These are phyloP conservation scores for Diplogelasinospora grovesii DNA, from an alignment of 495 filamentous ascomycete species.

Conservation along the genomic window DNA sequence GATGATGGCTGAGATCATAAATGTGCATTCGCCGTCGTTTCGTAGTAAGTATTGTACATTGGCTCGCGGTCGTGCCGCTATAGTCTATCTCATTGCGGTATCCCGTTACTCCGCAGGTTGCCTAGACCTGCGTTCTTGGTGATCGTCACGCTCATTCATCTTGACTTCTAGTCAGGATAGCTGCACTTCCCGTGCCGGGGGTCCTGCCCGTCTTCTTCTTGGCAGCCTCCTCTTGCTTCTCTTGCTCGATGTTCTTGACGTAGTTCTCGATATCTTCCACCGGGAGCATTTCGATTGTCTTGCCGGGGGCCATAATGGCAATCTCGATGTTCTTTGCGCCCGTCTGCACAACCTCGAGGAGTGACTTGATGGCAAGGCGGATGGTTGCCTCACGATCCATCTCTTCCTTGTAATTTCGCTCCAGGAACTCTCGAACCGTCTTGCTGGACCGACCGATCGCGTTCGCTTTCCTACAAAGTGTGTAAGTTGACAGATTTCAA, in stretches of 20 bases:
- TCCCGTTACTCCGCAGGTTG: too few relatives aligned
- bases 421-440: constrained; percentile 95
- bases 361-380: constrained; percentile 92
- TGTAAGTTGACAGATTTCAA: too few relatives aligned
- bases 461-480: constrained; percentile 81
- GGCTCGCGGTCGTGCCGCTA: neutral
- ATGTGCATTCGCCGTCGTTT: too few relatives aligned
- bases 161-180: constrained; percentile 66
- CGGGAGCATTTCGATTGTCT: constrained; percentile 86
- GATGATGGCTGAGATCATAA: too few relatives aligned
- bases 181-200: constrained; percentile 67
- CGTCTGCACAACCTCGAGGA: constrained; percentile 96
- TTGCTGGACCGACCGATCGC: constrained; percentile 97
- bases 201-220: constrained; percentile 87
- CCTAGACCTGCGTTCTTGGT: constrained; percentile 10
- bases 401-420: constrained; percentile 93
- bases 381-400: constrained; percentile 97
- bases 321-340: constrained; percentile 99
- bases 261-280: constrained; percentile 93
- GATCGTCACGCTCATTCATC: constrained; percentile 30
- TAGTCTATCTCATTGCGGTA: constrained; percentile 5
- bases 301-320: constrained; percentile 94
- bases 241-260: constrained; percentile 96
- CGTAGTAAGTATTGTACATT: constrained; percentile 8
- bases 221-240: constrained; percentile 97